A percentile compares a stretch with the other conserved stretches of the same genome.
phyloP scores from a whole-genome alignment of 2,329 filamentous ascomycete species.

The Fusarium sp. region DNA sequence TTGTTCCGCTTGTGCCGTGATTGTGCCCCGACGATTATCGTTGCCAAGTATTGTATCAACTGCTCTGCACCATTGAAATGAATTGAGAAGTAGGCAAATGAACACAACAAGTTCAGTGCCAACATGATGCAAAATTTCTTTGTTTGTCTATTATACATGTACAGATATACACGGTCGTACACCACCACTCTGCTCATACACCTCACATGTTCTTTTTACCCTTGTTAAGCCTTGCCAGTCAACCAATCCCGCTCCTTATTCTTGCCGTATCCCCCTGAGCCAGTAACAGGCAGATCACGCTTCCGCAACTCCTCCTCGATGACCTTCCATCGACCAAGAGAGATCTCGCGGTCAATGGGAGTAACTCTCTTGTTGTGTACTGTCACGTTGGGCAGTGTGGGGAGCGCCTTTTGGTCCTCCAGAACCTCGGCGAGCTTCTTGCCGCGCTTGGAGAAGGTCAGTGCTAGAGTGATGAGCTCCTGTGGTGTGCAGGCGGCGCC shows the following conservation, averaged over 20 bases:
- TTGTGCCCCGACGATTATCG: too few relatives aligned
- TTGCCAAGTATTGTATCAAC: too few relatives aligned
- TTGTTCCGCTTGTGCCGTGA: too few relatives aligned
- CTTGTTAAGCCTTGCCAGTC: constrained; percentile 53
- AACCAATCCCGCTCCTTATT: constrained; percentile 61
- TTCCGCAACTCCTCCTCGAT: constrained; percentile 77
- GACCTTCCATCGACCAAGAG: constrained; percentile 82
- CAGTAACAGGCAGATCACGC: constrained; percentile 70
- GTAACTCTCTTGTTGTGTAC: constrained; percentile 75
- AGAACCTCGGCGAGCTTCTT: constrained; percentile 74
- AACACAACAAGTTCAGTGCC: neutral
- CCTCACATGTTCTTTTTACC: constrained; percentile 17
- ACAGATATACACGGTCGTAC: constrained; percentile 49
- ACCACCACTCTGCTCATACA: constrained; percentile 33
- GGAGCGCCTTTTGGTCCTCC: constrained; percentile 59
- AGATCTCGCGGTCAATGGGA: constrained; percentile 77
- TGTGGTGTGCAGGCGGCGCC: constrained; percentile 65
- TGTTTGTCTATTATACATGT: constrained; percentile 50
- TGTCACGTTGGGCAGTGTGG: constrained; percentile 75
- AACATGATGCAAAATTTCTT: constrained; percentile 40
- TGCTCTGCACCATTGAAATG: too few relatives aligned
- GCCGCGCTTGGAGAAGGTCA: constrained; percentile 67
- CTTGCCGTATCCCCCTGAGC: constrained; percentile 56
- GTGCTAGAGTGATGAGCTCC: constrained; percentile 66
- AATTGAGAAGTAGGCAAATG: neutral